Conservation (phyloP, 257 asterid genomes). For the Verbascum thapsus region DNA sequence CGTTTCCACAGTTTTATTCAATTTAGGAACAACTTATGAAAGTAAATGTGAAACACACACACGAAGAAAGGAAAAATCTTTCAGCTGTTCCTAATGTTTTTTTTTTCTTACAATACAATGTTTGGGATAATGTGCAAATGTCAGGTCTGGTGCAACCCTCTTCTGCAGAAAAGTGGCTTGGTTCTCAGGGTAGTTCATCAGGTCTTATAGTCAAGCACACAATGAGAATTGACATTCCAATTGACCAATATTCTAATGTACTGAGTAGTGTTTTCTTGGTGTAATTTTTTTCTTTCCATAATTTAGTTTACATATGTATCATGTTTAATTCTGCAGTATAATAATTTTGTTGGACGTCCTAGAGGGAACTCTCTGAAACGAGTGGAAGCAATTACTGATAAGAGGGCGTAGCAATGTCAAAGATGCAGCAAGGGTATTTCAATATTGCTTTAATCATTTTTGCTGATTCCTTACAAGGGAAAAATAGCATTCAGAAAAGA, state of each 20-base stretch:
- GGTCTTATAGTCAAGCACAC: conserved; percentile 90
- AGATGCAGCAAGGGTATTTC: conserved; percentile 86
- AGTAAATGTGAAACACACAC: conserved; percentile 5
- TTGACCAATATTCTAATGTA: too few relatives aligned
- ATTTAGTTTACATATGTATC: conserved; percentile 21
- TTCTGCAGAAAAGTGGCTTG: conserved; percentile 82
- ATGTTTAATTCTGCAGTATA: conserved; percentile 59
- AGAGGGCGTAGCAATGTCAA: conserved; percentile 99
- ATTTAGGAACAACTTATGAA: conserved; percentile 1
- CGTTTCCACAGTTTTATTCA: conserved; percentile 23
- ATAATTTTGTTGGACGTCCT: conserved; percentile 99
- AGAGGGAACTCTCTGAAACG: conserved; percentile 98
- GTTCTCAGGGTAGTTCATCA: conserved; percentile 85
- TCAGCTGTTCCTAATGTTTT: conserved; percentile 22
- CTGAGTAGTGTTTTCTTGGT: too few relatives aligned
- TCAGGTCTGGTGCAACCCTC: conserved; percentile 80
- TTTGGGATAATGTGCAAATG: conserved; percentile 61
- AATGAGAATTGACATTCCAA: too few relatives aligned
- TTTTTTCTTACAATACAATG: conserved; percentile 39
- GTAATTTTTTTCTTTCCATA: too few relatives aligned
- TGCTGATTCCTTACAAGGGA: conserved; percentile 4
- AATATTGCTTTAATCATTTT: neutral
- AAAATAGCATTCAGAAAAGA: conserved; percentile 29
- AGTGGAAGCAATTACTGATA: conserved; percentile 87
- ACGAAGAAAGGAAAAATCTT: conserved; percentile 20